Conservation (phyloP, 331 rosid species). For the Cydonia oblonga region DNA sequence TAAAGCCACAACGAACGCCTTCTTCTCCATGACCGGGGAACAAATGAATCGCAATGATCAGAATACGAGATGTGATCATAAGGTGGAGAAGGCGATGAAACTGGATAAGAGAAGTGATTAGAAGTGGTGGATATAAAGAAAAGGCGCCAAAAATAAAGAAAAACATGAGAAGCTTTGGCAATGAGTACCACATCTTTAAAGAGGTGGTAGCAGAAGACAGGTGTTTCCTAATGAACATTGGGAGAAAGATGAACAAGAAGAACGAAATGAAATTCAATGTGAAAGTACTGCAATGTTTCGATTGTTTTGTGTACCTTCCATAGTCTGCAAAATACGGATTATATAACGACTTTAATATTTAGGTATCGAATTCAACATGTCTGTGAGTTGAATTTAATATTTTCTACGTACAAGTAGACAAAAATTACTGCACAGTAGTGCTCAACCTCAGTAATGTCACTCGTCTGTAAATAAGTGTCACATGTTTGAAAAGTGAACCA, state of each 20-base stretch:
- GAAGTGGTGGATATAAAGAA: neutral
- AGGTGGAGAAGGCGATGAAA: neutral
- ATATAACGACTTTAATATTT: too few relatives aligned
- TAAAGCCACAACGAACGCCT: too few relatives aligned
- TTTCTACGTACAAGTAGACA: too few relatives aligned
- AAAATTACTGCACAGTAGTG: too few relatives aligned
- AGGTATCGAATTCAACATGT: too few relatives aligned
- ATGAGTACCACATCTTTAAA: neutral
- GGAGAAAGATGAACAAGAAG: neutral
- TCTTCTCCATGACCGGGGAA: constrained; percentile 9
- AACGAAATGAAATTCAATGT: too few relatives aligned
- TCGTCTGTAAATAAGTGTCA: too few relatives aligned
- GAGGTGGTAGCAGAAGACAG: neutral
- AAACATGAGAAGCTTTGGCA: neutral
- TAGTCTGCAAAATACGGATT: neutral
- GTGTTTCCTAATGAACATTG: neutral
- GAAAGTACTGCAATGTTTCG: neutral
- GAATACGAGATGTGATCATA: constrained; percentile 11
- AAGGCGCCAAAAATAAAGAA: constrained; percentile 7
- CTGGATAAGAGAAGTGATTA: neutral
- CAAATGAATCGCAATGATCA: constrained; percentile 23
- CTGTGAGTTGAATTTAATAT: too few relatives aligned
- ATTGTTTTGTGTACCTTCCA: neutral
- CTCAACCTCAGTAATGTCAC: too few relatives aligned
- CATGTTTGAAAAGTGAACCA: too few relatives aligned